Base-by-base conservation (phyloP, 345 rosid species). In the Mallotus nudiflorus region DNA sequence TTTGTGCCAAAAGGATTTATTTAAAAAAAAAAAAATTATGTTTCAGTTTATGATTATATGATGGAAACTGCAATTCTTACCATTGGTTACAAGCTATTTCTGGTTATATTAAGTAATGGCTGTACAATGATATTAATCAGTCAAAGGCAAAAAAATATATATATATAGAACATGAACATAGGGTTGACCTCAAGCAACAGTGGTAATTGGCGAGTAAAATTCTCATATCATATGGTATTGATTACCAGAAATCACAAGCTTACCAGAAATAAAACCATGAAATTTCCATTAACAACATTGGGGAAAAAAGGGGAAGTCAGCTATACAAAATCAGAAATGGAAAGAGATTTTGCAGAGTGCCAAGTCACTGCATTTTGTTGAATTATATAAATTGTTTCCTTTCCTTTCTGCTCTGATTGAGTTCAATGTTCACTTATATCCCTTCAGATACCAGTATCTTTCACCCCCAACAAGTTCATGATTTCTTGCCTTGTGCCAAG, bases 401-500 rank as follows among this genome's bases (percentile, higher is more conserved):
- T 67, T 64, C 56, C 4, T 65, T 49, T 57, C 55, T 46, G 29
- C 8, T 29, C 58, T 27, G 29, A 42, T 12, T 56, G 69, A 28
- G 16, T 4, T 27, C 35, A 27, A 63, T 50, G n/a, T 37, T 56
- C 33, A 39, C 55, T 51, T 33, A 52, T 61, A 25, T 59, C 51
- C 33, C 48, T 69, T 49, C 46, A 54, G 25, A 15, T 42, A 68
- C 60, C 74, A n/a, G n/a, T 24, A 7, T 42, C 42, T 54, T 14
- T 42, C 31, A 3, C 16, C 31, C 28, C 1, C 10, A 55, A 0
- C 4, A 24, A 44, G 59, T 67, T 73, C 74, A 78, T 24, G 79
- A 74, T 74, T 78, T 83, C 77, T 78, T 88, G 62, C 94, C 97
- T 76, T 89, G 75, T 56, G 98, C 97, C 66, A 83, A 56, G 82